These are phyloP conservation scores for Blastomyces silverae DNA, from an alignment of 2,329 filamentous ascomycete species.

Conservation along the genomic window DNA sequence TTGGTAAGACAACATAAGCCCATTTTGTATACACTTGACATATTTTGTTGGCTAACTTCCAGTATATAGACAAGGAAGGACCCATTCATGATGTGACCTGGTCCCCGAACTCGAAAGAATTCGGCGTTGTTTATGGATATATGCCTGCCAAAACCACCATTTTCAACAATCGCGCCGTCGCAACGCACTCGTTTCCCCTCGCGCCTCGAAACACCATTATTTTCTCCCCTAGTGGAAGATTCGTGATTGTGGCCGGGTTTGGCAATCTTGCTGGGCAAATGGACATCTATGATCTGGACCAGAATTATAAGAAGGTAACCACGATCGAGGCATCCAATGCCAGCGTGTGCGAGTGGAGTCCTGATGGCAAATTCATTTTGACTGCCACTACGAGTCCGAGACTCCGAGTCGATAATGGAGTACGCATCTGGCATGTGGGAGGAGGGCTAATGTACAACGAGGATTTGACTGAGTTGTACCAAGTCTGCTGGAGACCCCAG, in stretches of 20 bases:
- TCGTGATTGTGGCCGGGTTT: slow-evolving; percentile 90
- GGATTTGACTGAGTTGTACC: slow-evolving; percentile 90
- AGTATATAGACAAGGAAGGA: slow-evolving; percentile 73
- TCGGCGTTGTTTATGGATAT: slow-evolving; percentile 94
- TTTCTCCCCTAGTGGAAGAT: slow-evolving; percentile 89
- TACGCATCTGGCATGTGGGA: slow-evolving; percentile 89
- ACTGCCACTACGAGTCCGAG: slow-evolving; percentile 96
- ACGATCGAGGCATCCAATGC: slow-evolving; percentile 95
- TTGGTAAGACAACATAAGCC: slow-evolving; percentile 45
- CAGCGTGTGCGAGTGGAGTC: slow-evolving; percentile 94
- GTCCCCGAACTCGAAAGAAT: slow-evolving; percentile 96
- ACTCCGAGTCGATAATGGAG: slow-evolving; percentile 90
- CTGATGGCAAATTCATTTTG: slow-evolving; percentile 89
- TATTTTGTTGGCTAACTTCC: slow-evolving; percentile 17
- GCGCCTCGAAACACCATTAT: slow-evolving; percentile 88
- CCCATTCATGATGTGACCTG: slow-evolving; percentile 98
- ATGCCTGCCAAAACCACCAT: slow-evolving; percentile 99
- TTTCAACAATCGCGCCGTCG: slow-evolving; percentile 81
- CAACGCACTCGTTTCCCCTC: slow-evolving; percentile 78
- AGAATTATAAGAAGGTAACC: slow-evolving; percentile 84
- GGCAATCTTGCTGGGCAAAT: slow-evolving; percentile 96
- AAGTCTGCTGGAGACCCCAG: slow-evolving; percentile 80
- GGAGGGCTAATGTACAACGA: slow-evolving; percentile 90
- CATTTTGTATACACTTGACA: not conserved
- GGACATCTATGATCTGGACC: slow-evolving; percentile 93